A percentile compares a stretch with the other conserved stretches of the same genome.
phyloP scores from a whole-genome alignment of 352 stramenopile genomes.

The Pythium pectinolyticum region DNA sequence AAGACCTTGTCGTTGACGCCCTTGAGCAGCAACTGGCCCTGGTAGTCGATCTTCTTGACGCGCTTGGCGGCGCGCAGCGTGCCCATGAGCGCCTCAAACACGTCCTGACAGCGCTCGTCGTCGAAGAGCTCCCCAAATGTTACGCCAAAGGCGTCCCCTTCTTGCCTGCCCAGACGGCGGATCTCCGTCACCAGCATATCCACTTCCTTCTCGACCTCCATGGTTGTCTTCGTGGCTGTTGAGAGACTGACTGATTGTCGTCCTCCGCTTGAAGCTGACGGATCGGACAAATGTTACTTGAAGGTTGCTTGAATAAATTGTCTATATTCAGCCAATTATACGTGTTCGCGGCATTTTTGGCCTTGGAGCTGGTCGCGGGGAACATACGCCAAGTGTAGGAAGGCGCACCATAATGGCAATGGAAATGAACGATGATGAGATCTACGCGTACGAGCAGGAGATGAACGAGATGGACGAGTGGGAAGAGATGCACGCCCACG shows the following conservation, averaged over 20 bases:
- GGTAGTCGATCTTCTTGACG: constrained; percentile 74
- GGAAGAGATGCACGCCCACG: constrained; percentile 77
- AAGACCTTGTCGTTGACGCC: constrained; percentile 77
- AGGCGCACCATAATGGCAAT: constrained; percentile 12
- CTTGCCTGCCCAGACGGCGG: constrained; percentile 51
- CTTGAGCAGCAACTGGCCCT: constrained; percentile 83
- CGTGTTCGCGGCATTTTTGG: constrained; percentile 31
- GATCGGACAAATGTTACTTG: constrained; percentile 13
- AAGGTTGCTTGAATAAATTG: constrained; percentile 10
- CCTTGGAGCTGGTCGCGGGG: not conserved
- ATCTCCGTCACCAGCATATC: constrained; percentile 74
- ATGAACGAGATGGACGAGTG: constrained; percentile 78
- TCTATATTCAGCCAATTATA: constrained; percentile 31
- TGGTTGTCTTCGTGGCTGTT: constrained; percentile 15
- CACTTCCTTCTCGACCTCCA: constrained; percentile 76
- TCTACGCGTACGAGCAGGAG: constrained; percentile 81
- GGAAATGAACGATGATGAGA: constrained; percentile 63
- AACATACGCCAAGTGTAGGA: not conserved
- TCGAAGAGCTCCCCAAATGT: constrained; percentile 82
- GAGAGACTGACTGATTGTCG: not conserved
- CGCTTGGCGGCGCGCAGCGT: constrained; percentile 81
- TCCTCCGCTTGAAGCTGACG: not conserved
- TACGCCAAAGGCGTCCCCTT: constrained; percentile 54
- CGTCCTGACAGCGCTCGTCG: constrained; percentile 76
- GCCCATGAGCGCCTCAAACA: constrained; percentile 82